These are phyloP conservation scores for Heimioporus retisporus DNA, from an alignment of 1,284 basidiomycete species.

Conservation along the genomic window DNA sequence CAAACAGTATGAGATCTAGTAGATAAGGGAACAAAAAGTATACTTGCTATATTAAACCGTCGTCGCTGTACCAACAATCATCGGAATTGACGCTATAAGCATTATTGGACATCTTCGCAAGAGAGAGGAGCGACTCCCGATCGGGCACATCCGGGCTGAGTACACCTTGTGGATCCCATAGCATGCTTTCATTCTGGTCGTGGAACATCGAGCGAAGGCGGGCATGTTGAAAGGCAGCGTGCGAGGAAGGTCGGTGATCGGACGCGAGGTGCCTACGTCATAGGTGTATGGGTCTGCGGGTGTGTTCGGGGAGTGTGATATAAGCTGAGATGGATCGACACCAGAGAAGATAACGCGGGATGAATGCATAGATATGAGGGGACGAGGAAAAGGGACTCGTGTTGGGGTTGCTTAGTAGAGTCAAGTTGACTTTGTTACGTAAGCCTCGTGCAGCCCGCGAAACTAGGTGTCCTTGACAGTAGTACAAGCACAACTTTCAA, in stretches of 20 bases:
- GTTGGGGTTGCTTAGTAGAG: too few relatives aligned
- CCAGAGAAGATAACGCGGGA: conserved; percentile 68
- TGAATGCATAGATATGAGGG: too few relatives aligned
- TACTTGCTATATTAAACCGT: conserved; percentile 65
- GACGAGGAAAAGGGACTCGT: too few relatives aligned
- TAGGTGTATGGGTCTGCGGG: conserved; percentile 45
- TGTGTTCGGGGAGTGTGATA: conserved; percentile 32
- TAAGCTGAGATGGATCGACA: conserved; percentile 43
- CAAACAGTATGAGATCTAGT: neutral
- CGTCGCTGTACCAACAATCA: conserved; percentile 80
- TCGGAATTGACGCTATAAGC: conserved; percentile 75
- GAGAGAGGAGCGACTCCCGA: conserved; percentile 79
- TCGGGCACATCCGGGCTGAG: conserved; percentile 74
- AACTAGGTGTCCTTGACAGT: too few relatives aligned
- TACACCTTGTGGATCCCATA: conserved; percentile 67
- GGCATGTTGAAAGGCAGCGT: conserved; percentile 57
- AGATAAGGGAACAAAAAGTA: conserved; percentile 36
- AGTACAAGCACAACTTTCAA: too few relatives aligned
- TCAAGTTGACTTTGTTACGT: too few relatives aligned
- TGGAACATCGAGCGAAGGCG: conserved; percentile 57
- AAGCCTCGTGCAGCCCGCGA: too few relatives aligned
- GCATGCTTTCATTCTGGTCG: conserved; percentile 50
- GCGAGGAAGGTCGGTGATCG: conserved; percentile 59
- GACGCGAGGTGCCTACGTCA: conserved; percentile 46
- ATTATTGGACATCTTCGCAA: conserved; percentile 93